These are phyloP conservation scores for Kondoa malvinella DNA, from an alignment of 768 basidiomycete species.

Conservation along the genomic window DNA sequence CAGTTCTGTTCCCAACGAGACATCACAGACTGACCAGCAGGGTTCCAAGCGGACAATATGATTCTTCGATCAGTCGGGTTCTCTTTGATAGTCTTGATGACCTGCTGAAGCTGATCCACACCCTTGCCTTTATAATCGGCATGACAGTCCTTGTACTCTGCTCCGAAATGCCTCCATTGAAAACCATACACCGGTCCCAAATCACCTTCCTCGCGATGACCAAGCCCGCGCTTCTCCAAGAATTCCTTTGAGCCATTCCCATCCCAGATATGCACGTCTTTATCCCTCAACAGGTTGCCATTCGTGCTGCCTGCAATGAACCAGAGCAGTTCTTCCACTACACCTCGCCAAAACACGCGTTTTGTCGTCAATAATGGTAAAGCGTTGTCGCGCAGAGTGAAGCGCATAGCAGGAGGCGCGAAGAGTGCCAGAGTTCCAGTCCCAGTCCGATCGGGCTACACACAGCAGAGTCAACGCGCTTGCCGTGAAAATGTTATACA, in stretches of 20 bases:
- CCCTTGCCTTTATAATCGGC: conserved; percentile 24
- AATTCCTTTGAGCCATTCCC: conserved; percentile 83
- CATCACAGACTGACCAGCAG: conserved; percentile 48
- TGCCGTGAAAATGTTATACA: background rate
- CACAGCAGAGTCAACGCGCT: background rate
- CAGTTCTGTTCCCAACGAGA: background rate
- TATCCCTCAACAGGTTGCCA: conserved; percentile 51
- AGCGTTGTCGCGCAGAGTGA: conserved; percentile 55
- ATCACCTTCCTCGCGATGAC: conserved; percentile 71
- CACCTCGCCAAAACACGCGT: conserved; percentile 76
- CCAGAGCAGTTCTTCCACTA: conserved; percentile 88
- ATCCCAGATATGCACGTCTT: conserved; percentile 94
- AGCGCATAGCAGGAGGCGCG: conserved; percentile 74
- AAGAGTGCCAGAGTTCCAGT: conserved; percentile 86
- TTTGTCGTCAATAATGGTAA: conserved; percentile 90
- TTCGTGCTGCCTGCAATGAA: conserved; percentile 76
- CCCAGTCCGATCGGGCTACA: conserved; percentile 65
- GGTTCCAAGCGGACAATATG: conserved; percentile 94
- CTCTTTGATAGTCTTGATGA: conserved; percentile 77
- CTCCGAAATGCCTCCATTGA: conserved; percentile 29
- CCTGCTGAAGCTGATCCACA: conserved; percentile 72
- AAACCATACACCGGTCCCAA: conserved; percentile 72
- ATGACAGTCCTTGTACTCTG: conserved; percentile 23
- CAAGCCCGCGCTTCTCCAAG: conserved; percentile 65
- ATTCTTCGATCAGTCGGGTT: conserved; percentile 87